Base-by-base conservation (phyloP, 805 yeast genomes). In the Yarrowia sp. region DNA sequence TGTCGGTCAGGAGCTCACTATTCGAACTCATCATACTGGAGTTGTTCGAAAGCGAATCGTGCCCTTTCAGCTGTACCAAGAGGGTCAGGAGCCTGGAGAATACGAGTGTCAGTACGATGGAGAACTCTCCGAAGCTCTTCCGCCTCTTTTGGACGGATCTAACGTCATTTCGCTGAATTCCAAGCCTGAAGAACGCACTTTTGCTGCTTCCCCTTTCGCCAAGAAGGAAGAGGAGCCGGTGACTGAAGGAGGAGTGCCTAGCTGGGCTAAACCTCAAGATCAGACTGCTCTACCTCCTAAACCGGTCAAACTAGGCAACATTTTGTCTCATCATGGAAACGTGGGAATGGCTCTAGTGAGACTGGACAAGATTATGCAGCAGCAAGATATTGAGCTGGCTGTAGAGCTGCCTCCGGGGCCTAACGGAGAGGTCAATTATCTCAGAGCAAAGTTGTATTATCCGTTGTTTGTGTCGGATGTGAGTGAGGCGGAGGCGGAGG, bases 1-100 rank as follows among this genome's bases (percentile, higher is more conserved):
- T 71, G 87, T 91, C 14, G 99, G 99, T 0, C 99, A 95, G 75
- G 99, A 95, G 74, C 79, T 95, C 61, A 92, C 98, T 0, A 91
- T 92, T 15, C 82, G 99, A 70, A 88, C 98, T 0, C 87, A 82
- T 71, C 90, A 89, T 67, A 86, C 88, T 36, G 97, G 97, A 3
- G 83, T 86, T 1, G 83, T 92, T n/a, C 80, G 96, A 35, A 92
- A 92, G 71, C 79, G 98, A 65, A 78, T 91, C 2, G 84, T 90
- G 53, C 98, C 98, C 0, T 85, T 87, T 1, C 79, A 77, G 50
- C 71, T 82, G 35, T 71, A 75, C 28, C 63, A 65, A 36, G 69
- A 65, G 10, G 65, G 64, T 43, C 66, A 69, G 14, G 66, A 67
- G 44, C 65, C 66, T n/a, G 17, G 69, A 18, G 53, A 44, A 32